Evolutionary conservation across 2,329 filamentous ascomycete species (phyloP).

Genomic region (Scopulariopsis brevicaulis): DNA sequence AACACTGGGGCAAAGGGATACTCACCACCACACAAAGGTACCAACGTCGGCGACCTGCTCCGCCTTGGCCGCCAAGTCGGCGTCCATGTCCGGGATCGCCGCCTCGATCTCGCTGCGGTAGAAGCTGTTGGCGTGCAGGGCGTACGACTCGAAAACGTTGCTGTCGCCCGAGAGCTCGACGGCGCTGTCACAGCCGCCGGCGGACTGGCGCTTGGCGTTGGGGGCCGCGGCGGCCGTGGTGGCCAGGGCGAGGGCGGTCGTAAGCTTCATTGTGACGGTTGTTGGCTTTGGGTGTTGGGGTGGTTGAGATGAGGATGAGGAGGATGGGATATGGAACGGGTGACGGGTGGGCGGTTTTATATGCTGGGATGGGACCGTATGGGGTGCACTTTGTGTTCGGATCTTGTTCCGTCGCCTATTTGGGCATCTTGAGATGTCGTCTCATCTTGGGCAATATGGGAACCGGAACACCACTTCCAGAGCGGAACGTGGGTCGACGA

Average conservation of each 20-base stretch:
- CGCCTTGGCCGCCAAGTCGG: slow-evolving; percentile 16
- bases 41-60: slow-evolving; percentile 24
- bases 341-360: not conserved
- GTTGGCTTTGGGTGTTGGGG: not conserved
- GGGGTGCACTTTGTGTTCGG: not conserved
- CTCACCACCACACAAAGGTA: slow-evolving; percentile 27
- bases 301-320: not conserved
- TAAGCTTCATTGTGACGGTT: slow-evolving; percentile 21
- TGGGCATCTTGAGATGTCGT: not conserved
- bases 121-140: slow-evolving; percentile 24
- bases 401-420: not conserved
- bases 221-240: slow-evolving; percentile 21
- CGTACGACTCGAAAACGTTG: slow-evolving; percentile 25
- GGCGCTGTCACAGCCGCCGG: slow-evolving; percentile 19
- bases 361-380: not conserved
- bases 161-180: slow-evolving; percentile 24
- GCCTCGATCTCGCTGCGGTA: slow-evolving; percentile 23
- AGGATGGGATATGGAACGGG: not conserved
- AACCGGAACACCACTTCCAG: not conserved
- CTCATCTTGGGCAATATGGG: slow-evolving; percentile 1
- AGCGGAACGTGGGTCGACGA: not conserved
- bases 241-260: slow-evolving; percentile 20
- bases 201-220: slow-evolving; percentile 13
- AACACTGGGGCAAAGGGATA: not conserved
- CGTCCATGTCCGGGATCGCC: slow-evolving; percentile 17